phyloP scores from a whole-genome alignment of 2,329 filamentous ascomycete species.

The Cladosporium sp. region DNA sequence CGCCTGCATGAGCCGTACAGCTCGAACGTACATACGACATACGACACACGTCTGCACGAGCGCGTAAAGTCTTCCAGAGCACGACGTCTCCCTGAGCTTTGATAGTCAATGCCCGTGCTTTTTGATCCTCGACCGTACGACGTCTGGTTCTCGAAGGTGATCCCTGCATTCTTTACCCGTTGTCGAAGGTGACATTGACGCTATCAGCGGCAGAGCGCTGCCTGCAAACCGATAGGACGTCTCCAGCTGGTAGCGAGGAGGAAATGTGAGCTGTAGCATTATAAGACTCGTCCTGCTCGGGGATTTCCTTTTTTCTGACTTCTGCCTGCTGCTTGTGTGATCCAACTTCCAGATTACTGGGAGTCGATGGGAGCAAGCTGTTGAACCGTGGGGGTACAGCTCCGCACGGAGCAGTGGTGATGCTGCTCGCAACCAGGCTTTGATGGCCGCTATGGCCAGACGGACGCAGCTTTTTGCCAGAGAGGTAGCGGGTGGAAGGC shows the following conservation, averaged over 20 bases:
- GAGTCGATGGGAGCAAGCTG: not conserved
- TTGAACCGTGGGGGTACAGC: constrained; percentile 5
- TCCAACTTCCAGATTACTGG: not conserved
- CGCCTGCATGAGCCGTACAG: constrained; percentile 3
- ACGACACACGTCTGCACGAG: not conserved
- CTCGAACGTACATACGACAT: not conserved
- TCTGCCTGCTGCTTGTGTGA: constrained; percentile 15
- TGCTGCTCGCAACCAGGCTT: constrained; percentile 10
- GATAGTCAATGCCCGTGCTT: not conserved
- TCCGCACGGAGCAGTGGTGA: constrained; percentile 5
- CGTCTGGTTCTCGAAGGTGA: not conserved
- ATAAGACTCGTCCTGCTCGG: not conserved
- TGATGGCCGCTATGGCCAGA: constrained; percentile 11
- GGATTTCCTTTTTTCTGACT: not conserved
- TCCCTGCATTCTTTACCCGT: not conserved
- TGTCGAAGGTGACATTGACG: not conserved
- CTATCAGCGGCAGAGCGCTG: not conserved
- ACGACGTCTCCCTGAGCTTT: not conserved
- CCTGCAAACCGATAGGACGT: not conserved
- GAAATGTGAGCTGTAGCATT: constrained; percentile 11
- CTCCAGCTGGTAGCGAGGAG: not conserved
- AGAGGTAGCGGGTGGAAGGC: constrained; percentile 10
- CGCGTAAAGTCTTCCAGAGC: not conserved
- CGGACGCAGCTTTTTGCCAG: constrained; percentile 7
- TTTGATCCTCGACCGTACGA: not conserved